Conservation (phyloP, 805 yeast genomes). For the Isabelozyma rhagii region DNA sequence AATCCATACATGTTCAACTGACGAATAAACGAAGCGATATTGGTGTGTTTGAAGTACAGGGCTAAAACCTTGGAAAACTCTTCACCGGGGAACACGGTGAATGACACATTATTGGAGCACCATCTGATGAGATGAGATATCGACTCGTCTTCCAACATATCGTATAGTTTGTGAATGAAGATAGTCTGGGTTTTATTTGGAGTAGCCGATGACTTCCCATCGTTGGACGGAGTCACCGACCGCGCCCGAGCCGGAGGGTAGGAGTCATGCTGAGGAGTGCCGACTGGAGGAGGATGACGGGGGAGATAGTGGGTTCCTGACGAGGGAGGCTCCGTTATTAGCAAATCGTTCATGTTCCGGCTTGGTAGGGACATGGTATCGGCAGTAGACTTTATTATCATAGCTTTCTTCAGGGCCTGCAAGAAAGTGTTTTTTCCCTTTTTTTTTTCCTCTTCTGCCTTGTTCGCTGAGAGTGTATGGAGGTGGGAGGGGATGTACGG, state of each 20-base stretch:
- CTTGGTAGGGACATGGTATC: background rate
- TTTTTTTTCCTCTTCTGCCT: no score
- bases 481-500: no score
- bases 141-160: conserved; percentile 79
- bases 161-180: conserved; percentile 86
- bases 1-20: conserved; percentile 46
- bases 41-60: conserved; percentile 50
- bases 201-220: background rate
- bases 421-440: no score
- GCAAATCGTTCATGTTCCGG: background rate
- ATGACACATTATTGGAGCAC: conserved; percentile 68
- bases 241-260: background rate
- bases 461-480: no score
- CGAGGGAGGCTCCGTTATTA: background rate
- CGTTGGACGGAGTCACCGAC: background rate
- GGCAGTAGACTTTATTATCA: background rate
- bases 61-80: conserved; percentile 74
- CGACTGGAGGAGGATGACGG: background rate
- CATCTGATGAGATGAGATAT: conserved; percentile 83
- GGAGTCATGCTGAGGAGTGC: background rate
- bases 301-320: background rate
- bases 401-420: background rate
- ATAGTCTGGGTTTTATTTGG: conserved; percentile 38
- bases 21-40: conserved; percentile 41
- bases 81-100: conserved; percentile 80